Conservation (phyloP, 768 basidiomycete genomes). For the Boletus pseudopeckii region DNA sequence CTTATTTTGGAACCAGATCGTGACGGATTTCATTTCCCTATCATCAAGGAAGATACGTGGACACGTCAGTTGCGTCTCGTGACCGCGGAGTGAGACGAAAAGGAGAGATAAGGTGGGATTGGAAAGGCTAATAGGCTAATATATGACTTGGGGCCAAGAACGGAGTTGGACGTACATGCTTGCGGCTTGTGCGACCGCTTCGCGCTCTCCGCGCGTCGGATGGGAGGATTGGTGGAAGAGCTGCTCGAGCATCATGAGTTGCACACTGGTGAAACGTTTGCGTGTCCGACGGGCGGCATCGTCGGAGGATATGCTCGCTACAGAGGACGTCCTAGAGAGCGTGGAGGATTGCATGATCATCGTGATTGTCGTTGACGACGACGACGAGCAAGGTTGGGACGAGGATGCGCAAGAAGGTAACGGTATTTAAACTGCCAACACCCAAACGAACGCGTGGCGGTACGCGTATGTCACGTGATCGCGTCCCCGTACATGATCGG, state of each 20-base stretch:
- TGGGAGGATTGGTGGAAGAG: slow-evolving; percentile 71
- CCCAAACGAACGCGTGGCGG: slow-evolving; percentile 30
- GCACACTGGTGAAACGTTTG: slow-evolving; percentile 64
- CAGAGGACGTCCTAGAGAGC: slow-evolving; percentile 55
- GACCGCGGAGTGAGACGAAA: not conserved
- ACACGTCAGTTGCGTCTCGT: slow-evolving; percentile 9
- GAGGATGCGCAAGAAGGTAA: not conserved
- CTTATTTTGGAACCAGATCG: slow-evolving; percentile 36
- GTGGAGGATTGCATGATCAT: slow-evolving; percentile 17
- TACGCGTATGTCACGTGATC: slow-evolving; percentile 32
- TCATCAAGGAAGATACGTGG: not conserved
- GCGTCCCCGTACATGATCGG: slow-evolving; percentile 16
- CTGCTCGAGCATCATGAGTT: slow-evolving; percentile 70
- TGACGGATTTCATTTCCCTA: slow-evolving; percentile 36
- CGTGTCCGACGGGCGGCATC: slow-evolving; percentile 56
- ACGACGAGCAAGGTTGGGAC: slow-evolving; percentile 1
- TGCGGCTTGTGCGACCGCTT: slow-evolving; percentile 55
- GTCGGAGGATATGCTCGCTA: slow-evolving; percentile 54
- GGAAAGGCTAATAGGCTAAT: not conserved
- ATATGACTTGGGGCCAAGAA: not conserved
- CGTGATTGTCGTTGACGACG: slow-evolving; percentile 2
- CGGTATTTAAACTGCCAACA: slow-evolving; percentile 25
- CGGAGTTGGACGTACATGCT: slow-evolving; percentile 50
- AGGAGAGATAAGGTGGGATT: not conserved
- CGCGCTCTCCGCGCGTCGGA: slow-evolving; percentile 72